Evolutionary conservation across 78 protist species (phyloP).

Genomic region (Monosiga brevicollis): DNA sequence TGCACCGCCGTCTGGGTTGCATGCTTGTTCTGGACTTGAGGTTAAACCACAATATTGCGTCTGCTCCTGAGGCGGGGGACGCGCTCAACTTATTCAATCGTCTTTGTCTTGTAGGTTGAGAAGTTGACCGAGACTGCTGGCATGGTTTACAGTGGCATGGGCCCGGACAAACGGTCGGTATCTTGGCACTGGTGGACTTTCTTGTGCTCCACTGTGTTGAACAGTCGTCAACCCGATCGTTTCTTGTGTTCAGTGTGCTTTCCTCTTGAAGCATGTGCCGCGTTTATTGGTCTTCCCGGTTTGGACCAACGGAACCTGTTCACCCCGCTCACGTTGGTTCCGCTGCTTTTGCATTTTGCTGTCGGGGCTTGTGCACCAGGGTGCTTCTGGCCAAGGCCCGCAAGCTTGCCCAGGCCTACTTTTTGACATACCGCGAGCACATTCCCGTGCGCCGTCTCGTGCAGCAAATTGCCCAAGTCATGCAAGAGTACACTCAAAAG

Average conservation of each 20-base stretch:
- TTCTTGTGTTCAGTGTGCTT: no score
- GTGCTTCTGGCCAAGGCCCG: conserved; percentile 81
- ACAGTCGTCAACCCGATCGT: no score
- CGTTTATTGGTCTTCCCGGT: not conserved
- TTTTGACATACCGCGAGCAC: conserved; percentile 58
- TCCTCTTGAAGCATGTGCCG: no score
- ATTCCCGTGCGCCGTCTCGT: conserved; percentile 79
- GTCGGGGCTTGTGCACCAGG: no score
- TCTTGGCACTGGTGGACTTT: no score
- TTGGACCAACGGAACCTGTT: not conserved
- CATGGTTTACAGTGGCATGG: conserved; percentile 92
- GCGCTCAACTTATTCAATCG: no score
- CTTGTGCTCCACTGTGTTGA: no score
- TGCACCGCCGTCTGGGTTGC: no score
- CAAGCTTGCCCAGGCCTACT: conserved; percentile 83
- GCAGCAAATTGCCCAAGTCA: conserved; percentile 88
- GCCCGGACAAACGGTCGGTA: conserved; percentile 73
- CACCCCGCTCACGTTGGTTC: not conserved
- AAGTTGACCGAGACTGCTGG: conserved; percentile 70
- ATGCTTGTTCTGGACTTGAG: no score
- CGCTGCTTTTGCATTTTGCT: not conserved
- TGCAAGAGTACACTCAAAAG: conserved; percentile 98
- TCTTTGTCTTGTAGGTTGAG: not conserved
- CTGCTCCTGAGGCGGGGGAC: no score
- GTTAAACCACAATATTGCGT: no score